Conservation (phyloP, 2,329 filamentous ascomycete species). For the Fusarium albidum region DNA sequence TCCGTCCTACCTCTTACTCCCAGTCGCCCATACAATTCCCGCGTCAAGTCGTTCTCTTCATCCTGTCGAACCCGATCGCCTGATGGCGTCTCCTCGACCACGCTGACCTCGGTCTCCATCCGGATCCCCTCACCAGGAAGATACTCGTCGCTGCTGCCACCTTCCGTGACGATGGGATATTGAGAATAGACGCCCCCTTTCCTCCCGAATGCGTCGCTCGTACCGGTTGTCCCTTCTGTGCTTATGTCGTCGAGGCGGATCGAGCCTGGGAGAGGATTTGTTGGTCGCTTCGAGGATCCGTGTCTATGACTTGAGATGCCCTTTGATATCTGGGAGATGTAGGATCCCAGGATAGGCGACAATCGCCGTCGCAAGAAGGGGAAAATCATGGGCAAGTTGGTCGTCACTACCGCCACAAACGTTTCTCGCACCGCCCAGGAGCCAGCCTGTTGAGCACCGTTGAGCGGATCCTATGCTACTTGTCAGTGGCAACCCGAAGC, state of each 20-base stretch:
- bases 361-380: slow-evolving; percentile 43
- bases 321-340: slow-evolving; percentile 6
- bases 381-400: slow-evolving; percentile 50
- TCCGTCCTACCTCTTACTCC: slow-evolving; percentile 12
- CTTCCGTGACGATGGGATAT: slow-evolving; percentile 14
- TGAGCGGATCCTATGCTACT: slow-evolving; percentile 42
- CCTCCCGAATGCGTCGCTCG: neutral
- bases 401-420: slow-evolving; percentile 49
- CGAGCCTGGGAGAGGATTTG: slow-evolving; percentile 21
- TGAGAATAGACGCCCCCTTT: slow-evolving; percentile 12
- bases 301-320: neutral
- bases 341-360: slow-evolving; percentile 17
- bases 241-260: slow-evolving; percentile 21
- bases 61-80: neutral
- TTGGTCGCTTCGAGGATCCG: slow-evolving; percentile 12
- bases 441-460: slow-evolving; percentile 45
- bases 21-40: slow-evolving; percentile 16
- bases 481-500: slow-evolving; percentile 5
- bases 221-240: neutral
- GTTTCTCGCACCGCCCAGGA: slow-evolving; percentile 49
- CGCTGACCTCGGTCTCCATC: slow-evolving; percentile 20
- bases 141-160: slow-evolving; percentile 13
- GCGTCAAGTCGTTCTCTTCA: slow-evolving; percentile 2
- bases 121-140: slow-evolving; percentile 16
- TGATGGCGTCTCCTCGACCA: slow-evolving; percentile 5